Evolutionary conservation across 371 early-diverging fungal species (phyloP).

Genomic region (Lichtheimia corymbifera): DNA sequence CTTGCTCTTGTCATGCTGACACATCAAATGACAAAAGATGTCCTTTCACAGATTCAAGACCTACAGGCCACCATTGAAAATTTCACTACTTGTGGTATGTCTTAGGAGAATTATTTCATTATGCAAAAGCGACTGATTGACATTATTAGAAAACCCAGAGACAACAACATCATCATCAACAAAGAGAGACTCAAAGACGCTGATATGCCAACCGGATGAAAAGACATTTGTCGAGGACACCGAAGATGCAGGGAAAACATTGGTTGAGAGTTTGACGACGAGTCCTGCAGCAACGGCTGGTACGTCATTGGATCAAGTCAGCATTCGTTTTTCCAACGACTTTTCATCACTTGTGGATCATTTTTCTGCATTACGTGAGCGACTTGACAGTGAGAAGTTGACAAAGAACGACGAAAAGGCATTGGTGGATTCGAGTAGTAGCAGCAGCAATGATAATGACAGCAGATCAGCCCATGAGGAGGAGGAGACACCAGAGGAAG

Average conservation of each 20-base stretch:
- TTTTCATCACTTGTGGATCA: constrained; percentile 9
- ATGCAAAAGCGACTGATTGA: neutral
- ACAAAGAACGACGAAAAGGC: too few relatives aligned
- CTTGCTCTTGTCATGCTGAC: too few relatives aligned
- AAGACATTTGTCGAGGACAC: constrained; percentile 6
- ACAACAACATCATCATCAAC: neutral
- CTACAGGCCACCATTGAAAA: constrained; percentile 10
- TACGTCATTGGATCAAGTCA: constrained; percentile 2
- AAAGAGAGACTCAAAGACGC: constrained; percentile 4
- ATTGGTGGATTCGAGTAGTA: too few relatives aligned
- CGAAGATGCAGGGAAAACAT: neutral
- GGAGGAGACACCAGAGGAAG: neutral
- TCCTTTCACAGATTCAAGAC: constrained; percentile 9
- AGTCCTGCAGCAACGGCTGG: neutral
- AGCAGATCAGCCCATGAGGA: neutral
- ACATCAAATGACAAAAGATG: neutral
- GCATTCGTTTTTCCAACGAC: constrained; percentile 10
- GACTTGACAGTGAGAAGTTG: too few relatives aligned
- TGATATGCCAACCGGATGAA: constrained; percentile 1
- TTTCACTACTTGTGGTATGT: neutral
- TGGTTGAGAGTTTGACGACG: neutral
- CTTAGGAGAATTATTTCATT: constrained; percentile 1
- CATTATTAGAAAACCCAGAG: neutral
- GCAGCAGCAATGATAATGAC: neutral
- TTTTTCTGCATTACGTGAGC: neutral